Percentiles rank a stretch among this genome's conserved stretches.
phyloP scores from a whole-genome alignment of 2,329 filamentous ascomycete genomes.

The Capronia americana region DNA sequence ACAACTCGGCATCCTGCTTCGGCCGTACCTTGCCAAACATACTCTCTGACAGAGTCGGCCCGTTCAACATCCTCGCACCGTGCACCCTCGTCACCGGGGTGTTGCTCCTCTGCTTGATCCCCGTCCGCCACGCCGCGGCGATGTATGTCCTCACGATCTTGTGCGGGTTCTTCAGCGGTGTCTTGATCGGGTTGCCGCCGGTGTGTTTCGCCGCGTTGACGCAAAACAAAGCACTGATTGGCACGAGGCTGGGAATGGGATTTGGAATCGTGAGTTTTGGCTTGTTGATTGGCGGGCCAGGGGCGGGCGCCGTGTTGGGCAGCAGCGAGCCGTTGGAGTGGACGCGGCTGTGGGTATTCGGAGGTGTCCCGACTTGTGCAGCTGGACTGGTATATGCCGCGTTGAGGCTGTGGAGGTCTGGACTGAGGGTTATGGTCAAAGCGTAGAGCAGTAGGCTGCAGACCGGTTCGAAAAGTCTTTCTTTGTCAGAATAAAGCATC shows the following conservation, averaged over 20 bases:
- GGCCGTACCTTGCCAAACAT: conserved; percentile 65
- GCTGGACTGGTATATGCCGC: conserved; percentile 15
- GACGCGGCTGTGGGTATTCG: conserved; percentile 31
- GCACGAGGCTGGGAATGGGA: conserved; percentile 59
- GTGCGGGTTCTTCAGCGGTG: conserved; percentile 60
- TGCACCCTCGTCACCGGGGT: conserved; percentile 52
- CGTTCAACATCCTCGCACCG: conserved; percentile 60
- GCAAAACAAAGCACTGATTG: conserved; percentile 60
- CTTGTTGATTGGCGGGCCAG: conserved; percentile 26
- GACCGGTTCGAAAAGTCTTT: background rate
- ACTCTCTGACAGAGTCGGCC: conserved; percentile 63
- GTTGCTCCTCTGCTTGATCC: conserved; percentile 52
- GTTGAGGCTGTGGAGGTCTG: conserved; percentile 17
- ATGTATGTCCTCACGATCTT: conserved; percentile 51
- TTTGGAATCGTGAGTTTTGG: conserved; percentile 27
- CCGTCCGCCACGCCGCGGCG: conserved; percentile 47
- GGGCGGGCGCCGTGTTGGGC: conserved; percentile 23
- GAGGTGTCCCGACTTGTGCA: conserved; percentile 17
- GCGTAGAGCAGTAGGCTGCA: background rate
- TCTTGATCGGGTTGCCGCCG: conserved; percentile 55
- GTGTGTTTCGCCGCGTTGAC: conserved; percentile 50
- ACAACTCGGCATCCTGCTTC: conserved; percentile 63
- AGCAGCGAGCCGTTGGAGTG: conserved; percentile 20
- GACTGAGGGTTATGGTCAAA: conserved; percentile 25
- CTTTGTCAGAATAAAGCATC: background rate